Base-by-base conservation (phyloP, 495 filamentous ascomycete species). In the Aspergillus avenaceus region DNA sequence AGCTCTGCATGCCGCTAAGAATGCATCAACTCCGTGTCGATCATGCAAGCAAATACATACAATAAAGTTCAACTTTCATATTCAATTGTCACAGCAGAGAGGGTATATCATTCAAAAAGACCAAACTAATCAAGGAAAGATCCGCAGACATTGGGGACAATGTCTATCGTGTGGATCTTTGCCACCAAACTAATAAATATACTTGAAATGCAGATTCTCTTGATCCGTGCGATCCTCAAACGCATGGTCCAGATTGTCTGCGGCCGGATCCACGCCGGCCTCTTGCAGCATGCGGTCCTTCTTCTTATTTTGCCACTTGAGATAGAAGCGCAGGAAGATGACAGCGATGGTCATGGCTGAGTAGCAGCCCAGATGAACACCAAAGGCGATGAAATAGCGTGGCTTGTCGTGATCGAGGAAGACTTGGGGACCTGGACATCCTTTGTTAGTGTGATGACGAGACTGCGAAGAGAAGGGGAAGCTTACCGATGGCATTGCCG, bases 211-310 rank as follows among this genome's bases (percentile, higher is more conserved):
- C 28, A 71, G 45, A 49, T 78, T 76, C 59, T 76, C 67, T 46
- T 62, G 63, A 42, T 78, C 75, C 0, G 75, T 78, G 28, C 73
- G 66, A 53, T 77, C 75, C 50, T 72, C 73, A 61, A 76, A 79
- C 2, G 69, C 69, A 52, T 67, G 67, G 4, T 62, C 43, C 12
- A 72, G 52, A 40, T 64, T 64, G 1, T 62, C 59, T 32, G 66
- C 69, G 1, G 56, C 62, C 7, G 61, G 54, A 37, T 47, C 50
- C 4, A 66, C 18, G 1, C 63, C 66, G 0, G 54, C 50, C n/a
- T 66, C 67, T 4, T 48, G 54, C 21, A 67, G n/a, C 12, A 70
- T 28, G 6, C 59, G 50, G 25, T 72, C 70, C 60, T 75, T 74
- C 53, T 66, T 67, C 48, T 59, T 60, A 31, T 75, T 75, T 53